These are phyloP conservation scores for Cadophora gregata DNA, from an alignment of 2,329 filamentous ascomycete genomes.

Conservation along the genomic window DNA sequence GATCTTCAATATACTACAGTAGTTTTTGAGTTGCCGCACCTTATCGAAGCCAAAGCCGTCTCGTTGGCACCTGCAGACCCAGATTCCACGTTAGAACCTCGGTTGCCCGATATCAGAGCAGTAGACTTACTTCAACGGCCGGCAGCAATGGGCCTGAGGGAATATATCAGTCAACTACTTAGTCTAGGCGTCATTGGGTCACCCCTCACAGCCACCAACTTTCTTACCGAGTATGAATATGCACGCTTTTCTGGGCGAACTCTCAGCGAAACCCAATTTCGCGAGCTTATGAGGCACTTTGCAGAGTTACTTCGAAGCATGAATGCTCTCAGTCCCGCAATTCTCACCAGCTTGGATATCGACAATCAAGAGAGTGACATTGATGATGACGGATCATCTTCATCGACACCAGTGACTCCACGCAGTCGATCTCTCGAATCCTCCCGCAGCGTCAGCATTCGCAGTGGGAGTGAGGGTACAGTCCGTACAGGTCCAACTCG, in stretches of 20 bases:
- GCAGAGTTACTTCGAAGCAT: slow-evolving; percentile 80
- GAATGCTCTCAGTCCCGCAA: slow-evolving; percentile 51
- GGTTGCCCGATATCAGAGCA: slow-evolving; percentile 67
- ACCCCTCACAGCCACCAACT: slow-evolving; percentile 59
- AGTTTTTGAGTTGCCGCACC: slow-evolving; percentile 81
- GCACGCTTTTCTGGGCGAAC: slow-evolving; percentile 80
- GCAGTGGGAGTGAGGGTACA: slow-evolving; percentile 40
- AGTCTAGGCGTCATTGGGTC: slow-evolving; percentile 68
- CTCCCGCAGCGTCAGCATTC: slow-evolving; percentile 32
- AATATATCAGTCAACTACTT: slow-evolving; percentile 77
- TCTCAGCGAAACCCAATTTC: slow-evolving; percentile 74
- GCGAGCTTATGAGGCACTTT: slow-evolving; percentile 82
- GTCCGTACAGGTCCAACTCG: slow-evolving; percentile 40
- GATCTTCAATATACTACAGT: slow-evolving; percentile 85
- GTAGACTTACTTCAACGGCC: slow-evolving; percentile 75
- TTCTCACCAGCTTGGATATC: slow-evolving; percentile 36
- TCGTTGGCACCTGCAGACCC: slow-evolving; percentile 72
- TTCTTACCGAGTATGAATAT: slow-evolving; percentile 79
- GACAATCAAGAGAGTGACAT: slow-evolving; percentile 38
- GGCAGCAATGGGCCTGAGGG: slow-evolving; percentile 73
- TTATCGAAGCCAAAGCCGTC: slow-evolving; percentile 93
- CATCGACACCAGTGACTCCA: slow-evolving; percentile 33
- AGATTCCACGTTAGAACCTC: slow-evolving; percentile 48
- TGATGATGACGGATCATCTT: slow-evolving; percentile 39
- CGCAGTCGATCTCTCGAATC: slow-evolving; percentile 41